Conservation (phyloP, 2,329 filamentous ascomycete genomes). For the Colletotrichum limetticola region DNA sequence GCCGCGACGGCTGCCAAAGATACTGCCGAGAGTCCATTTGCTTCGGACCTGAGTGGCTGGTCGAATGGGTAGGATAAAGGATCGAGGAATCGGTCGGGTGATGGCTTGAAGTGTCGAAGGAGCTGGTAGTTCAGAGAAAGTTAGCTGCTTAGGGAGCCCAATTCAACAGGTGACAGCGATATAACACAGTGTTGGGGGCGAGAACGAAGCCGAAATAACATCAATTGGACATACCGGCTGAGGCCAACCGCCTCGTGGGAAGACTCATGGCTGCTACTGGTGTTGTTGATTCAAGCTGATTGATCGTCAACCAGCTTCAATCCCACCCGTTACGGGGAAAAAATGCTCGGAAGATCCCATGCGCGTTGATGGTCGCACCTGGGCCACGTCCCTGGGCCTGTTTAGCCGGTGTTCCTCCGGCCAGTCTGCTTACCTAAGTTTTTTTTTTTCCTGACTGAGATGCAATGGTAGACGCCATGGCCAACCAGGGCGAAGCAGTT, state of each 20-base stretch:
- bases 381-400: not conserved
- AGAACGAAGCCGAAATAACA: not conserved
- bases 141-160: not conserved
- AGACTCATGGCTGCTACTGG: constrained; percentile 36
- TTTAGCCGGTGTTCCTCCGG: constrained; percentile 17
- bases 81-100: constrained; percentile 8
- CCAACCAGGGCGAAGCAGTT: constrained; percentile 6
- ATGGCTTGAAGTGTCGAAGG: constrained; percentile 21
- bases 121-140: constrained; percentile 8
- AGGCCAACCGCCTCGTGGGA: constrained; percentile 36
- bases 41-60: constrained; percentile 49
- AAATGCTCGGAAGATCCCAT: constrained; percentile 18
- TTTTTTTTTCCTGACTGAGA: not conserved
- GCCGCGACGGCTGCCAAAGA: constrained; percentile 45
- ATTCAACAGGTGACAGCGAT: not conserved
- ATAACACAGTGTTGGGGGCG: not conserved
- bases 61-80: constrained; percentile 38
- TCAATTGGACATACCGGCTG: constrained; percentile 30
- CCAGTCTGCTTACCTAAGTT: not conserved
- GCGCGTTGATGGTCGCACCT: not conserved
- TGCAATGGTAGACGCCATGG: not conserved
- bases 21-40: constrained; percentile 53
- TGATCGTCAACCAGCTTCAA: constrained; percentile 12
- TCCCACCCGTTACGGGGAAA: constrained; percentile 20
- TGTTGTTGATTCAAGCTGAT: constrained; percentile 1